Base-by-base conservation (phyloP, 2,329 filamentous ascomycete genomes). In the Exophiala phaeomuriformis region DNA sequence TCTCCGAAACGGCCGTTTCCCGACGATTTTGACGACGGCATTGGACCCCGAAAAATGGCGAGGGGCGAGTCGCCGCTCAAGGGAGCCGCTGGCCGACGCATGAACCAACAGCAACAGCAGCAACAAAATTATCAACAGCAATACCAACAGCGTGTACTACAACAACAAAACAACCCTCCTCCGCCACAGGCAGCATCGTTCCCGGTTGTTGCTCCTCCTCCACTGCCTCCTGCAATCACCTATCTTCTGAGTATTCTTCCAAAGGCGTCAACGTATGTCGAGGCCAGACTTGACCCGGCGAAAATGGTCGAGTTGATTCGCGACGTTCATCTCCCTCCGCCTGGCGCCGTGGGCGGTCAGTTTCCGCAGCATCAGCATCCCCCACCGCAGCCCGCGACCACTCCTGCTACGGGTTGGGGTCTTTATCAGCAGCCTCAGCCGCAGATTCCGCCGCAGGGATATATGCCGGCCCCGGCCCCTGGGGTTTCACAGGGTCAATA, bases 1-100 rank as follows among this genome's bases (percentile, higher is more conserved):
- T 76, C 75, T 12, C 74, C 75, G 1, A 77, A 77, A 66, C 76
- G 84, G 41, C 77, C 84, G 0, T 78, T 83, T 37, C 80, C 78
- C 1, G 87, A 90, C 54, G 90, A 95, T 39, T 77, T 76, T 4
- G 85, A 88, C 36, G 84, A 85, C 56, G 82, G 19, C 19, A 19
- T 82, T 61, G 85, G 87, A 19, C 88, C 90, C 1, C 87, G 90
- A 62, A 96, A 97, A 68, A 79, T 96, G 48, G 81, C 85, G 46
- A 83, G 94, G 42, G 90, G 86, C n/a, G 90, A 88, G 52, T 97
- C 91, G 3, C 93, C 94, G 0, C 77, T 97, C 36, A 98, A 97
- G 68, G 89, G 89, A 9, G 88, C 88, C 1, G 89, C 91, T 36
- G 88, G 89, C 29, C 84, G 90, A 52, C 84, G 90, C 35, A 77